A percentile compares a stretch with the other conserved stretches of the same genome.
These are phyloP conservation scores for Ganoderma meredithae DNA, from an alignment of 1,284 basidiomycete genomes.

Conservation along the genomic window DNA sequence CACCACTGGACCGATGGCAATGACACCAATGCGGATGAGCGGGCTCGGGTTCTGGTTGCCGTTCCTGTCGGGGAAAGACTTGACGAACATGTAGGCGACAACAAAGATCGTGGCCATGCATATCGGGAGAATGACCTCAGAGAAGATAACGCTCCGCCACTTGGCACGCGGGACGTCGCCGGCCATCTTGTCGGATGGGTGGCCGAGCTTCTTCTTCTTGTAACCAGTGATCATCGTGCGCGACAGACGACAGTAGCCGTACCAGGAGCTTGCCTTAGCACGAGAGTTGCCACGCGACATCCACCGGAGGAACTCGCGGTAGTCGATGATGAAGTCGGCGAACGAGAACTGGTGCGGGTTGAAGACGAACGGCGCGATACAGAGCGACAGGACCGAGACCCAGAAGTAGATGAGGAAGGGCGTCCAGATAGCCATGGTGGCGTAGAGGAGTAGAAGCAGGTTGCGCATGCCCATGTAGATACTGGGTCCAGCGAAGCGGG, in stretches of 20 bases:
- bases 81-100: constrained; percentile 91
- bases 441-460: constrained; percentile 87
- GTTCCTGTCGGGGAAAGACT: constrained; percentile 80
- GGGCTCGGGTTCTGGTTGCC: constrained; percentile 74
- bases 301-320: constrained; percentile 96
- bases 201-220: constrained; percentile 97
- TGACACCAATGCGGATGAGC: constrained; percentile 90
- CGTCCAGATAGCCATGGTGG: constrained; percentile 91
- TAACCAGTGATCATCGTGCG: constrained; percentile 97
- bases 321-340: constrained; percentile 96
- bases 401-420: constrained; percentile 98
- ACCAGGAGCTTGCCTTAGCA: constrained; percentile 97
- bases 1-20: constrained; percentile 93
- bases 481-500: constrained; percentile 96
- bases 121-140: constrained; percentile 88
- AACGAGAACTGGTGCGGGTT: constrained; percentile 98
- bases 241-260: constrained; percentile 95
- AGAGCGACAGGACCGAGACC: constrained; percentile 90
- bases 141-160: constrained; percentile 86
- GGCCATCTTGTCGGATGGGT: constrained; percentile 95
- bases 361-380: constrained; percentile 95
- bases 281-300: constrained; percentile 97
- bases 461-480: constrained; percentile 98
- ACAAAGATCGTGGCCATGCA: constrained; percentile 81
- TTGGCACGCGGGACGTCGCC: constrained; percentile 90